Conservation (phyloP, 2,329 filamentous ascomycete species). For the Nakataea oryzae region DNA sequence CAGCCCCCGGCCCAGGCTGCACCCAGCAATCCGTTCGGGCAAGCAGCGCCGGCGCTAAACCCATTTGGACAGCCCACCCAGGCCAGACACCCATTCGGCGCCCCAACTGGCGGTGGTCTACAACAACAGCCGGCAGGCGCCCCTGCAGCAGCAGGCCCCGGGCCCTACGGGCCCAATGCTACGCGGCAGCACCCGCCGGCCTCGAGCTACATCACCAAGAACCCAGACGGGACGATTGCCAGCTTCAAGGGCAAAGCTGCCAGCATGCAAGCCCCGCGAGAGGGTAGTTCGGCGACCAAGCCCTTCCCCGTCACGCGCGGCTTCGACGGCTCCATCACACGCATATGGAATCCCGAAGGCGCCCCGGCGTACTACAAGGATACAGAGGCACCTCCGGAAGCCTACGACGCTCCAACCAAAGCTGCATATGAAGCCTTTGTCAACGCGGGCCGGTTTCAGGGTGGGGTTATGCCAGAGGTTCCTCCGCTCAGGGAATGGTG, state of each 20-base stretch:
- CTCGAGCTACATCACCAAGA: slow-evolving; percentile 15
- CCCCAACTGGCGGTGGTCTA: background rate
- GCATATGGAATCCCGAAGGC: slow-evolving; percentile 66
- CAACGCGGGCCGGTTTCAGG: slow-evolving; percentile 56
- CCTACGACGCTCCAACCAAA: slow-evolving; percentile 38
- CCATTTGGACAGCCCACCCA: slow-evolving; percentile 7
- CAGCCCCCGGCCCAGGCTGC: slow-evolving; percentile 11
- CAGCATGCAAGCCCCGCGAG: slow-evolving; percentile 24
- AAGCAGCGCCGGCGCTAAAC: slow-evolving; percentile 8
- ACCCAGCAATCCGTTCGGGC: slow-evolving; percentile 16
- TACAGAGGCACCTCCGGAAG: slow-evolving; percentile 40
- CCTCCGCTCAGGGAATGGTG: slow-evolving; percentile 72
- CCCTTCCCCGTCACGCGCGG: slow-evolving; percentile 31
- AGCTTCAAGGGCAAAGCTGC: slow-evolving; percentile 21
- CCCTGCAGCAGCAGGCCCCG: background rate
- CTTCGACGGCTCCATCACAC: slow-evolving; percentile 45
- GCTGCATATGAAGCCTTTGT: slow-evolving; percentile 55
- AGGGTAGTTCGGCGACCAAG: slow-evolving; percentile 27
- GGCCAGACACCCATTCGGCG: slow-evolving; percentile 1
- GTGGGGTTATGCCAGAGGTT: slow-evolving; percentile 62
- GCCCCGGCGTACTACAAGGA: slow-evolving; percentile 52
- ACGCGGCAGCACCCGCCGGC: slow-evolving; percentile 19
- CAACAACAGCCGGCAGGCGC: background rate
- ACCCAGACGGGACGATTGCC: slow-evolving; percentile 12
- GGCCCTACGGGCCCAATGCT: slow-evolving; percentile 14